phyloP scores from a whole-genome alignment of 352 stramenopile species.

The Chrysophaeum taylorii region DNA sequence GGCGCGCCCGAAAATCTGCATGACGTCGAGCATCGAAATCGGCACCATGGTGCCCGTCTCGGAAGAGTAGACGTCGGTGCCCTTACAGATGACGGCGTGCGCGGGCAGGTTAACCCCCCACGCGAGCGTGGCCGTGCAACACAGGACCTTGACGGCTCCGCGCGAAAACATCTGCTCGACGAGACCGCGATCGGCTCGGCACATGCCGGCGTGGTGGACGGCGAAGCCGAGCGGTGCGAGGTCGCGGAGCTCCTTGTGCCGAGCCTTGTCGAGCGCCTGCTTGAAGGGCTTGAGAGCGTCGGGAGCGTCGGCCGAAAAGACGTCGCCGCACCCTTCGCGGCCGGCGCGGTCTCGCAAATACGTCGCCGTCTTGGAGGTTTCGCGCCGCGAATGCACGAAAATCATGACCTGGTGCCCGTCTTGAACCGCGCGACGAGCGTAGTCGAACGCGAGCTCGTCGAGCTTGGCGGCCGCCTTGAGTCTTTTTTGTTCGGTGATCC shows the following conservation, averaged over 20 bases:
- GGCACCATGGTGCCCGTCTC: conserved; percentile 95
- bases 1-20: conserved; percentile 98
- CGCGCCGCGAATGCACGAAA: conserved; percentile 98
- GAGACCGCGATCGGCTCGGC: conserved; percentile 76
- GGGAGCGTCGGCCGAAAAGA: conserved; percentile 27
- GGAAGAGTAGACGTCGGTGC: conserved; percentile 97
- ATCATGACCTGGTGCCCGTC: conserved; percentile 87
- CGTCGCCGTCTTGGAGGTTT: conserved; percentile 85
- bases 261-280: conserved; percentile 67
- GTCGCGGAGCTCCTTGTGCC: conserved; percentile 85
- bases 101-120: conserved; percentile 98
- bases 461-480: conserved; percentile 44
- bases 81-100: conserved; percentile 98
- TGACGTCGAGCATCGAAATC: conserved; percentile 97
- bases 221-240: conserved; percentile 83
- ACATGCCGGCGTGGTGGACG: conserved; percentile 98
- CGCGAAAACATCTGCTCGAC: conserved; percentile 93
- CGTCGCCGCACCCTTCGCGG: conserved; percentile 26
- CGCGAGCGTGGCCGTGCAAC: conserved; percentile 95
- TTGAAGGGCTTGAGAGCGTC: conserved; percentile 25
- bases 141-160: conserved; percentile 90
- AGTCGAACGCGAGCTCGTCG: conserved; percentile 63
- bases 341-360: conserved; percentile 73
- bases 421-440: conserved; percentile 54
- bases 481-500: conserved; percentile 62